Evolutionary conservation across 768 basidiomycete genomes (phyloP), one percentile per base, ranked within the genome.

Genomic region (Plicaturopsis crispa): DNA sequence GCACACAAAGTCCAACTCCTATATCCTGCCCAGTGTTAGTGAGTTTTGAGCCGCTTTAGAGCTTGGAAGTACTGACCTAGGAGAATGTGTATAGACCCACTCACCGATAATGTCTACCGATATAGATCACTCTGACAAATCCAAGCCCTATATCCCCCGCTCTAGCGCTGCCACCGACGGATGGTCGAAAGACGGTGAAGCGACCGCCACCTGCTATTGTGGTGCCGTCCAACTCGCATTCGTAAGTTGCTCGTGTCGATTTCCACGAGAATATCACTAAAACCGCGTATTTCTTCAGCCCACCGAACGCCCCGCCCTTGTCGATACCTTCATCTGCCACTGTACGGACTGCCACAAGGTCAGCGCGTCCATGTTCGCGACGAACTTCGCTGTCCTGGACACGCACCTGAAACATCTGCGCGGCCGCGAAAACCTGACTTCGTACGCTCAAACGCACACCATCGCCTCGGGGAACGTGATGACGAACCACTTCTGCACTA

Each of bases 371-470:
- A 39, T 31, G 36, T 33, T 44, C 16, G 40, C 34, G 22, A 37
- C 21, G 21, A 38, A 24, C 34, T 13, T 18, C 24, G 10, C 13
- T 14, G 40, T 66, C 50, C 72, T 13, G 62, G 51, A 43, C 22
- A 17, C 16, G 14, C 12, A 38, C 36, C 35, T 33, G n/a, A 37
- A 10, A 30, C 30, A 40, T 13, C n/a, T 16, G n/a, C 26, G 36
- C 11, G 36, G 36, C 2, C 11, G 19, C 13, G 24, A 38, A 13
- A 38, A 38, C 20, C 24, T 38, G 7, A 24, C 19, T 17, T 16
- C 8, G 12, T 40, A 14, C 23, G 33, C 13, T 18, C 19, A 18
- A 35, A 17, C 17, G 18, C 11, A 19, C 11, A 40, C 38, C 33
- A n/a, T 40, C 19, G 20, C 16, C 6, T 14, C 22, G 3, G 36